These are phyloP conservation scores for Colletotrichum karsti DNA, from an alignment of 2,329 filamentous ascomycete species.

Conservation along the genomic window DNA sequence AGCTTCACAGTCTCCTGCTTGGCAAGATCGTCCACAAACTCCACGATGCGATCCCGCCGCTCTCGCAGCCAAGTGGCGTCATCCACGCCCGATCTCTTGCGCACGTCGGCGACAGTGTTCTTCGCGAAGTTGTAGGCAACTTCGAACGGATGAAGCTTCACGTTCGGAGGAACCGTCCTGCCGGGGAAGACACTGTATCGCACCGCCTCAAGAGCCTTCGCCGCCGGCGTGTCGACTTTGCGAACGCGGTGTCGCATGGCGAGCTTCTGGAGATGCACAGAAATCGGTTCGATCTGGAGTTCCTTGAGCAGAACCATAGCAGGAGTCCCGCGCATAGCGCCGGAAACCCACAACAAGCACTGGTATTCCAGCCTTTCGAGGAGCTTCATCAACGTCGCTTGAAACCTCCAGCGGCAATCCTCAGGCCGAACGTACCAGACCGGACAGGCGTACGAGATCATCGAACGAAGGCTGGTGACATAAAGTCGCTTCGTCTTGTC, in stretches of 20 bases:
- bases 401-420: neutral
- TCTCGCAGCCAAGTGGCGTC: too few relatives aligned
- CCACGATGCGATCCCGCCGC: too few relatives aligned
- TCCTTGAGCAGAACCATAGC: neutral
- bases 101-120: too few relatives aligned
- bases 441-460: slow-evolving; percentile 4
- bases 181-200: neutral
- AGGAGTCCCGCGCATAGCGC: neutral
- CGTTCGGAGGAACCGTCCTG: neutral
- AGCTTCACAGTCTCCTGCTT: too few relatives aligned
- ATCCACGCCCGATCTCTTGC: too few relatives aligned
- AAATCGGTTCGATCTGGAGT: neutral
- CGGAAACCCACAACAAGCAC: neutral
- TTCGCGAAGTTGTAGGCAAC: too few relatives aligned
- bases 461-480: neutral
- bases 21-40: too few relatives aligned
- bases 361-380: neutral
- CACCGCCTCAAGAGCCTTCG: neutral
- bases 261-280: neutral
- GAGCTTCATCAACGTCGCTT: neutral
- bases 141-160: neutral
- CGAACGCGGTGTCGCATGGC: neutral
- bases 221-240: neutral
- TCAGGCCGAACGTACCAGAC: neutral
- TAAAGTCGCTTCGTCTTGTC: too few relatives aligned